Evolutionary conservation across 768 basidiomycete genomes (phyloP), one percentile per base, ranked within the genome.

Genomic region (Boletus edulis): DNA sequence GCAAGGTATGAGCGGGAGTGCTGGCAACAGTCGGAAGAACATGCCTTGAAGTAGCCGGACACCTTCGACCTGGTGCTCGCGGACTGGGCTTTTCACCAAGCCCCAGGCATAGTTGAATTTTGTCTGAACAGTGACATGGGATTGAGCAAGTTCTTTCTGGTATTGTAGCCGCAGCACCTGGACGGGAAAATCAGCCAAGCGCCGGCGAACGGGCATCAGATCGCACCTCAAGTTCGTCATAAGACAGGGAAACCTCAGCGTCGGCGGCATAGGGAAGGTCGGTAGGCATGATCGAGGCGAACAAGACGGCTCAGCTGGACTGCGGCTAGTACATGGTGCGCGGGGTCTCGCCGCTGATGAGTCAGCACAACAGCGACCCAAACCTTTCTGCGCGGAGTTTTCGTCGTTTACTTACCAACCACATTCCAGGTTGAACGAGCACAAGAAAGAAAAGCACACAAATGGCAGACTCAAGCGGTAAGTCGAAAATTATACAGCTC

Each of bases 21-120:
- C 32, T 7, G 27, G 38, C 6, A 46, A 39, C 20, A 15, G 11
- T 12, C 12, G 17, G 20, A 44, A 39, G 64, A 74, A 56, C 48
- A 20, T 63, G 86, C 96, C 95, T 83, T 96, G 94, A 52, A 99
- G 76, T 43, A 98, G 68, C 59, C 84, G 83, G 46, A 98, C 93
- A 20, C 97, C 97, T 67, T 97, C 91, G 0, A 89, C 90, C 66
- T 98, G 94, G 63, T 97, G 82, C 31, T 91, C 87, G 40, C 83
- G 81, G 62, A 83, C 72, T 13, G 89, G 90, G 63, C 91, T 92
- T 78, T 98, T 98, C 49, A 98, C 91, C 32, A 96, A 78, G 3
- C 96, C 96, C 96, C 96, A 97, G 39, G 92, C 84, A 72, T 89
- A 95, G 76, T 98, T 98, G 78, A 99, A 99, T 70, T 93, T 95